phyloP scores from a whole-genome alignment of 495 filamentous ascomycete genomes.

The Penicillium robsamsonii region DNA sequence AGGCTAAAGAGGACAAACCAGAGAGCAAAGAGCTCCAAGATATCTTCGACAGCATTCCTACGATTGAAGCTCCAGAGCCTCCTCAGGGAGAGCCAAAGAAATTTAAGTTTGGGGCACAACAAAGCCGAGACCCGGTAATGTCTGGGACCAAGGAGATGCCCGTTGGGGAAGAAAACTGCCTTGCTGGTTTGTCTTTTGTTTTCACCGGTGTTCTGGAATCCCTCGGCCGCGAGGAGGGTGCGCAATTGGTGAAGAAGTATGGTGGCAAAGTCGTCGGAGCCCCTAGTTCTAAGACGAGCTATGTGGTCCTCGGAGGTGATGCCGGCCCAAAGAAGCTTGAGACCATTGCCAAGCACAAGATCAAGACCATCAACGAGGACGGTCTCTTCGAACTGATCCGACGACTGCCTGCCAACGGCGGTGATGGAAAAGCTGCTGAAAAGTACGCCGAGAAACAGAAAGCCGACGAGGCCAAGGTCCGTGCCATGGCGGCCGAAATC shows the following conservation, averaged over 20 bases:
- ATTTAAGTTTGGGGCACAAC: constrained; percentile 64
- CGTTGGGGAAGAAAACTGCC: constrained; percentile 80
- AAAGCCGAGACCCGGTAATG: constrained; percentile 56
- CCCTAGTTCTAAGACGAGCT: constrained; percentile 90
- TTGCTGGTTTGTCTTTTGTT: constrained; percentile 93
- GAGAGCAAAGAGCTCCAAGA: constrained; percentile 68
- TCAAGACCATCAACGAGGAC: constrained; percentile 92
- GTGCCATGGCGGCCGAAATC: constrained; percentile 76
- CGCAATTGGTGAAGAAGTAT: constrained; percentile 83
- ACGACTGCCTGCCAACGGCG: constrained; percentile 79
- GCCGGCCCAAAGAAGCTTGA: constrained; percentile 92
- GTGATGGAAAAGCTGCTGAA: constrained; percentile 81
- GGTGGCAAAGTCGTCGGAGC: constrained; percentile 85
- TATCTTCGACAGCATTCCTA: constrained; percentile 86
- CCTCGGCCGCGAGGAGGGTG: constrained; percentile 80
- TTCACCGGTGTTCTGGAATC: constrained; percentile 86
- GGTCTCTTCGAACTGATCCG: constrained; percentile 87
- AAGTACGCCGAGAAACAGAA: constrained; percentile 78
- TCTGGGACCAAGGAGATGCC: constrained; percentile 71
- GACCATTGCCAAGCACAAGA: constrained; percentile 70
- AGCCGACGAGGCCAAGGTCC: constrained; percentile 74
- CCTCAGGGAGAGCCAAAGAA: constrained; percentile 64
- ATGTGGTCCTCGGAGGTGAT: constrained; percentile 85
- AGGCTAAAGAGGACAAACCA: constrained; percentile 52
- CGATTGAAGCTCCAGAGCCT: constrained; percentile 75